A percentile compares a stretch with the other conserved stretches of the same genome.
phyloP scores from a whole-genome alignment of 805 yeast species.

The Ogataea corticis region DNA sequence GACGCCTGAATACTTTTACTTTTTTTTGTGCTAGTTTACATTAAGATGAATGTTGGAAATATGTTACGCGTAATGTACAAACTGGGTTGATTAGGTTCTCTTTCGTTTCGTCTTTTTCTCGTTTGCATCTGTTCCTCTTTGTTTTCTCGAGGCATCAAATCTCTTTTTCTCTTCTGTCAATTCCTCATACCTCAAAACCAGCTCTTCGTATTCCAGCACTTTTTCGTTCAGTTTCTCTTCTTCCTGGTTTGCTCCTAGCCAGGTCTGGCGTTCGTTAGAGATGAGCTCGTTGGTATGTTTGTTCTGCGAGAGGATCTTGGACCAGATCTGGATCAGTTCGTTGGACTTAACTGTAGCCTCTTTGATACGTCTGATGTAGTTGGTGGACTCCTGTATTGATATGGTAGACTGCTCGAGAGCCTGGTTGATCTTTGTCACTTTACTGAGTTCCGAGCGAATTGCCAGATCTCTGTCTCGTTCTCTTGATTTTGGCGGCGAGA shows the following conservation, averaged over 20 bases:
- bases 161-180: conserved; percentile 23
- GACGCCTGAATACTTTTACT: conserved; percentile 16
- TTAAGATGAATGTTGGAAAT: background rate
- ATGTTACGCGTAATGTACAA: background rate
- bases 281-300: conserved; percentile 52
- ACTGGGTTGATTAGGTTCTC: background rate
- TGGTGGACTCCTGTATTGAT: conserved; percentile 21
- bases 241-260: conserved; percentile 22
- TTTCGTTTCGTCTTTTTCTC: conserved; percentile 22
- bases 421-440: conserved; percentile 18
- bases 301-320: conserved; percentile 61
- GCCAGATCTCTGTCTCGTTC: conserved; percentile 16
- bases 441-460: conserved; percentile 16
- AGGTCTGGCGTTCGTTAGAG: conserved; percentile 21
- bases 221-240: conserved; percentile 19
- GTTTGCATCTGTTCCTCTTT: conserved; percentile 1
- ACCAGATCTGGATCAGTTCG: conserved; percentile 57
- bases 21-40: background rate
- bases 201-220: conserved; percentile 29
- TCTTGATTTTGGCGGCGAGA: conserved; percentile 9
- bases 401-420: conserved; percentile 18
- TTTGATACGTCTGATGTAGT: conserved; percentile 17
- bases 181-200: conserved; percentile 26
- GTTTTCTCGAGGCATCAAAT: conserved; percentile 19
- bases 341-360: conserved; percentile 21